Percentiles rank a stretch among this genome's conserved stretches.
Evolutionary conservation across 2,329 filamentous ascomycete species (phyloP).

Genomic region (Rosellinia necatrix): DNA sequence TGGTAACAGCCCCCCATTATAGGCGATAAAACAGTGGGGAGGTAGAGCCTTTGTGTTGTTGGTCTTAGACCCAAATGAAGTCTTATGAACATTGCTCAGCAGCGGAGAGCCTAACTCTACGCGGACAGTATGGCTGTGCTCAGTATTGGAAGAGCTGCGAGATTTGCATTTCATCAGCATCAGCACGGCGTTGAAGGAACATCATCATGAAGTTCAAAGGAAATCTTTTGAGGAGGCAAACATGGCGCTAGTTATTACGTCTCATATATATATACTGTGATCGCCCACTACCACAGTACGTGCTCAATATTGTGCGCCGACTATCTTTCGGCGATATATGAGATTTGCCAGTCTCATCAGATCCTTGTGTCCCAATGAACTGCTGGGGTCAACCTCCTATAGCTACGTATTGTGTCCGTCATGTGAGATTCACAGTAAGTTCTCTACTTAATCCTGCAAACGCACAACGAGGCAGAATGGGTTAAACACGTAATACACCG

Average conservation of each 20-base stretch:
- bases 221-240: too few species aligned
- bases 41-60: not conserved
- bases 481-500: not conserved
- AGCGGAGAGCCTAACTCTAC: not conserved
- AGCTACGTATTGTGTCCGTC: not conserved
- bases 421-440: too few species aligned
- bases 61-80: not conserved
- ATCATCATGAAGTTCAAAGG: not conserved
- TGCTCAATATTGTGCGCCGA: not conserved
- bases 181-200: constrained; percentile 29
- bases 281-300: not conserved
- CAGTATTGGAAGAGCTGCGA: not conserved
- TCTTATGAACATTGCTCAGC: not conserved
- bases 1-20: constrained; percentile 34
- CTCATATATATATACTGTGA: not conserved
- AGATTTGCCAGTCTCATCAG: not conserved
- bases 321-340: not conserved
- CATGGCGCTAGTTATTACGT: not conserved
- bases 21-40: constrained; percentile 4
- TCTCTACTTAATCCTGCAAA: not conserved
- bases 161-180: constrained; percentile 20
- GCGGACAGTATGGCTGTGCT: not conserved
- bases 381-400: not conserved
- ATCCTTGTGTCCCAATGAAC: not conserved
- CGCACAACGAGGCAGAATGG: not conserved